phyloP scores from a whole-genome alignment of 2,329 filamentous ascomycete genomes.

The Cladosporium sp. region DNA sequence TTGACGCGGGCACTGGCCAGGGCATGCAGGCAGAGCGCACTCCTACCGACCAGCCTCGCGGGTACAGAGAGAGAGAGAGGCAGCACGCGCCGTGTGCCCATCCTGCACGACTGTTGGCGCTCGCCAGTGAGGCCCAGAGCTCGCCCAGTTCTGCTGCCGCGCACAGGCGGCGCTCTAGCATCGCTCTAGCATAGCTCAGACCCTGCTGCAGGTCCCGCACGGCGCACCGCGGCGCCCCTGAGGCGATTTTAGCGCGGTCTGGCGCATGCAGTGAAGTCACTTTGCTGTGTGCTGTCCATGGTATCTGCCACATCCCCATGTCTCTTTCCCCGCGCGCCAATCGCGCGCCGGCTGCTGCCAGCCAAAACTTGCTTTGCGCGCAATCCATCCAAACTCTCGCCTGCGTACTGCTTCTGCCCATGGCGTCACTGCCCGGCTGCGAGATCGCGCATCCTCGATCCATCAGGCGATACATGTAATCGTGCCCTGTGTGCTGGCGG shows the following conservation, averaged over 20 bases:
- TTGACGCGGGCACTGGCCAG: not conserved
- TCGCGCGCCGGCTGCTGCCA: constrained; percentile 1
- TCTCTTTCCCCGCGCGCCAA: constrained; percentile 5
- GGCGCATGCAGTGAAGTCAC: not conserved
- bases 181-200: not conserved
- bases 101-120: not conserved
- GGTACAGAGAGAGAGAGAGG: not conserved
- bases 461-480: not conserved
- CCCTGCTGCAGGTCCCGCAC: constrained; percentile 3
- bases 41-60: not conserved
- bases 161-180: too few relatives aligned
- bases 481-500: not conserved
- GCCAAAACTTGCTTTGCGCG: constrained; percentile 10
- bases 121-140: constrained; percentile 4
- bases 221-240: not conserved
- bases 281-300: constrained; percentile 1
- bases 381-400: not conserved
- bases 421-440: constrained; percentile 2
- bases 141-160: not conserved
- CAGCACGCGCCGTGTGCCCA: not conserved
- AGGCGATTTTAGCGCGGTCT: not conserved
- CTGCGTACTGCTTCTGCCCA: not conserved
- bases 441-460: not conserved
- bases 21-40: too few relatives aligned
- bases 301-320: not conserved